phyloP scores from a whole-genome alignment of 202 grass and related monocot genomes.

The Panicum hallii region DNA sequence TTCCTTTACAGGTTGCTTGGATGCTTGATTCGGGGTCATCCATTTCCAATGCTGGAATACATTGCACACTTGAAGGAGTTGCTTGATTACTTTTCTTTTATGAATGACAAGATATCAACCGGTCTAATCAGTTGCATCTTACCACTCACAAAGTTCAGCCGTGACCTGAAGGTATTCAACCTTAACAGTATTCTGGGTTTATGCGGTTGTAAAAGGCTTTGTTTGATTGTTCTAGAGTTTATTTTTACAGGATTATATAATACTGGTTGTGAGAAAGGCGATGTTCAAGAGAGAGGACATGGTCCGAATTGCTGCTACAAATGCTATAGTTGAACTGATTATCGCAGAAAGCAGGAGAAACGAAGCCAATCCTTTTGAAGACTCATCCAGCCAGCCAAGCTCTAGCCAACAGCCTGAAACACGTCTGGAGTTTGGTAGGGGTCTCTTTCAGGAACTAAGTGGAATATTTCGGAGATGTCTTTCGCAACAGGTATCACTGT shows the following conservation, averaged over 20 bases:
- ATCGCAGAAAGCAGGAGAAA: slow-evolving; percentile 61
- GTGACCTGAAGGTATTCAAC: slow-evolving; percentile 72
- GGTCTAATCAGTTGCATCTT: slow-evolving; percentile 74
- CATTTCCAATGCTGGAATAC: slow-evolving; percentile 70
- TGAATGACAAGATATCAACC: slow-evolving; percentile 76
- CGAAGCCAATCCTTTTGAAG: slow-evolving; percentile 56
- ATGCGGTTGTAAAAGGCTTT: background rate
- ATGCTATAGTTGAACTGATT: slow-evolving; percentile 80
- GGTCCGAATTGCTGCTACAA: slow-evolving; percentile 72
- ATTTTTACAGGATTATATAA: slow-evolving; percentile 83
- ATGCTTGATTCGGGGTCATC: slow-evolving; percentile 64
- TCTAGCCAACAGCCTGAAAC: slow-evolving; percentile 78
- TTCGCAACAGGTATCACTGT: slow-evolving; percentile 66
- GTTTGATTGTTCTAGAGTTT: slow-evolving; percentile 30
- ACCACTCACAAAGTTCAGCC: slow-evolving; percentile 76
- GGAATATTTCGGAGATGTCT: slow-evolving; percentile 87
- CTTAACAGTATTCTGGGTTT: slow-evolving; percentile 11
- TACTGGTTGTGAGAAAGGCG: slow-evolving; percentile 87
- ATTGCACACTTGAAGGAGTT: slow-evolving; percentile 85
- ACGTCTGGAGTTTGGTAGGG: slow-evolving; percentile 49
- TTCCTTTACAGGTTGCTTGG: slow-evolving; percentile 61
- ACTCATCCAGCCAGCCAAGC: slow-evolving; percentile 85
- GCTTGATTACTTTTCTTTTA: slow-evolving; percentile 80
- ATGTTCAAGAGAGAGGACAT: slow-evolving; percentile 86
- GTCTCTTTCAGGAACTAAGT: slow-evolving; percentile 85